Conservation (phyloP, 1,139 yeast species). For the Protomyces macrosporus region DNA sequence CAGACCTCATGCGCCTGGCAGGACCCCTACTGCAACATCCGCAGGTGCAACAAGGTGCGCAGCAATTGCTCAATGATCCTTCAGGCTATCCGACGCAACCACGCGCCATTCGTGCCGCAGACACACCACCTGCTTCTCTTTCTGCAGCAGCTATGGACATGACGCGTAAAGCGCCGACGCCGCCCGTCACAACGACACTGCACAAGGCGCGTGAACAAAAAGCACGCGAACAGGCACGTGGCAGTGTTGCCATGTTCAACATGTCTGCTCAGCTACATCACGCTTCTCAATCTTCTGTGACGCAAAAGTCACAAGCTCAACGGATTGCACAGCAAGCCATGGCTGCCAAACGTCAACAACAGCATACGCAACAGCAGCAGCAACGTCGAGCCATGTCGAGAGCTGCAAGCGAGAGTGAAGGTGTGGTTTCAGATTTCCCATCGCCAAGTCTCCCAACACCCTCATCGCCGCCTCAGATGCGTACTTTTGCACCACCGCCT, state of each 20-base stretch:
- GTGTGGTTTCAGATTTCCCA: not conserved
- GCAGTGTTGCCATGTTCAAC: not conserved
- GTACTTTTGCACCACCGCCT: slow-evolving; percentile 20
- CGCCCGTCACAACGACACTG: not conserved
- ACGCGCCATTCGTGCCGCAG: not conserved
- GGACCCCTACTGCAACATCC: not conserved
- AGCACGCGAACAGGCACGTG: slow-evolving; percentile 19
- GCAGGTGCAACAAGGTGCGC: not conserved
- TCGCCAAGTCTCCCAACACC: slow-evolving; percentile 18
- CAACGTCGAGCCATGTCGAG: not conserved
- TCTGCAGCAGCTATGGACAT: not conserved
- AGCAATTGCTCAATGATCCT: not conserved
- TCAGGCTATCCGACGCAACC: not conserved
- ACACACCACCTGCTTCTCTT: not conserved
- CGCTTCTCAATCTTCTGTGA: slow-evolving; percentile 8
- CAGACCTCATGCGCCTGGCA: slow-evolving; percentile 5
- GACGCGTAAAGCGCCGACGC: not conserved
- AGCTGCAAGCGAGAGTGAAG: not conserved
- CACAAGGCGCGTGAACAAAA: slow-evolving; percentile 20
- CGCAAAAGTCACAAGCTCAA: slow-evolving; percentile 17
- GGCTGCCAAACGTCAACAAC: slow-evolving; percentile 7
- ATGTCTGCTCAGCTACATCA: slow-evolving; percentile 21
- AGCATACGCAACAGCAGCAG: not conserved
- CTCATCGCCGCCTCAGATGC: slow-evolving; percentile 25
- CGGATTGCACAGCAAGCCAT: slow-evolving; percentile 20